phyloP scores from a whole-genome alignment of 768 basidiomycete genomes.

The Suillus cothurnatus region DNA sequence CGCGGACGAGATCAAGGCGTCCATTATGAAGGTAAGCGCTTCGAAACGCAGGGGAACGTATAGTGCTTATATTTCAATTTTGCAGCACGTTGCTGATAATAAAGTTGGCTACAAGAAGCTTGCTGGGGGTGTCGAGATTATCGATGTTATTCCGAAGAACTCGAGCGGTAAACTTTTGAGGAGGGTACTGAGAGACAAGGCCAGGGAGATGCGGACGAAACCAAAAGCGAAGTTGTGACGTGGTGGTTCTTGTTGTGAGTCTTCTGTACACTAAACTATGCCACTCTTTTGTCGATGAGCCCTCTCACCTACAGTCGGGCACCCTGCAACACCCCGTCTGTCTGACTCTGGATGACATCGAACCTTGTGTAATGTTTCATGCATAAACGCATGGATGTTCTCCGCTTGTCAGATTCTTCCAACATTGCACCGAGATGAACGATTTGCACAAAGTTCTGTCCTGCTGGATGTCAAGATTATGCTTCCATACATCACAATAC shows the following conservation, averaged over 20 bases:
- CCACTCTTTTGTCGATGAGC: not conserved
- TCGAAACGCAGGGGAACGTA: not conserved
- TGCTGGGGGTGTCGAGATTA: slow-evolving; percentile 62
- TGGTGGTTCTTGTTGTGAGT: not conserved
- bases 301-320: not conserved
- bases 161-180: slow-evolving; percentile 69
- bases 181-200: slow-evolving; percentile 55
- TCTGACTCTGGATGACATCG: no score
- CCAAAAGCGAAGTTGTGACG: slow-evolving; percentile 31
- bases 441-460: no score
- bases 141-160: slow-evolving; percentile 67
- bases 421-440: no score
- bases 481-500: no score
- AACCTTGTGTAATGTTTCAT: no score
- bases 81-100: slow-evolving; percentile 56
- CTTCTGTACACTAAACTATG: not conserved
- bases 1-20: slow-evolving; percentile 36
- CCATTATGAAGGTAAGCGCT: slow-evolving; percentile 56
- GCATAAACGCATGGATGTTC: no score
- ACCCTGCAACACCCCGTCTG: not conserved
- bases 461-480: no score
- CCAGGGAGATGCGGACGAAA: slow-evolving; percentile 27
- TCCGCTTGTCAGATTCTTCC: no score
- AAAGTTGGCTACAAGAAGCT: slow-evolving; percentile 65
- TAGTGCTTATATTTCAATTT: not conserved